A percentile compares a stretch with the other conserved stretches of the same genome.
These are phyloP conservation scores for Trichoderma endophyticum DNA, from an alignment of 2,329 filamentous ascomycete species.

Conservation along the genomic window DNA sequence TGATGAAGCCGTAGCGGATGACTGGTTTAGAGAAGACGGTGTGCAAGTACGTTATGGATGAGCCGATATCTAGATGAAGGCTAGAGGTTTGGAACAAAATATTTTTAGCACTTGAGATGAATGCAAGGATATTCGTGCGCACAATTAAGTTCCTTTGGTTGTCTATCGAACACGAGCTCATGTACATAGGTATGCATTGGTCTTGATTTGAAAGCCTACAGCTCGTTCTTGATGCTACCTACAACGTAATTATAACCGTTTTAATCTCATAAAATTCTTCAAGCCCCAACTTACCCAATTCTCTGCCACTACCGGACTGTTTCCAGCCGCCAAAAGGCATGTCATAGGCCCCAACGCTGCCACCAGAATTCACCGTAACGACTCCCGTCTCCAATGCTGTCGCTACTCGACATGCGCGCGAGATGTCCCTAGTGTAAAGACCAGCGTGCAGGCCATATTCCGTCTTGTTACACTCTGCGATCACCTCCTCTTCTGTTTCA, in stretches of 20 bases:
- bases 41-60: constrained; percentile 45
- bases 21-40: constrained; percentile 64
- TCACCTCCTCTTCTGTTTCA: constrained; percentile 28
- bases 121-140: neutral
- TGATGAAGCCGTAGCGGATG: constrained; percentile 53
- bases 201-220: neutral
- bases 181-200: neutral
- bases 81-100: neutral
- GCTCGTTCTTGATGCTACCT: neutral
- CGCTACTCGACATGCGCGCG: constrained; percentile 28
- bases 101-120: neutral
- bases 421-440: constrained; percentile 53
- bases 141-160: neutral
- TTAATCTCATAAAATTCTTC: constrained; percentile 39
- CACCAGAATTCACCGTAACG: constrained; percentile 33
- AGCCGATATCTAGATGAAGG: neutral
- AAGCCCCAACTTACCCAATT: constrained; percentile 40
- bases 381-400: constrained; percentile 51
- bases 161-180: neutral
- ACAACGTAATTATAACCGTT: constrained; percentile 21
- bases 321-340: constrained; percentile 47
- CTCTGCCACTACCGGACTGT: constrained; percentile 55
- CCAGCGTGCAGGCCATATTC: constrained; percentile 52
- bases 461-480: constrained; percentile 36
- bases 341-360: constrained; percentile 23